These are phyloP conservation scores for Colletotrichum sp. DNA, from an alignment of 2,329 filamentous ascomycete species.

Conservation along the genomic window DNA sequence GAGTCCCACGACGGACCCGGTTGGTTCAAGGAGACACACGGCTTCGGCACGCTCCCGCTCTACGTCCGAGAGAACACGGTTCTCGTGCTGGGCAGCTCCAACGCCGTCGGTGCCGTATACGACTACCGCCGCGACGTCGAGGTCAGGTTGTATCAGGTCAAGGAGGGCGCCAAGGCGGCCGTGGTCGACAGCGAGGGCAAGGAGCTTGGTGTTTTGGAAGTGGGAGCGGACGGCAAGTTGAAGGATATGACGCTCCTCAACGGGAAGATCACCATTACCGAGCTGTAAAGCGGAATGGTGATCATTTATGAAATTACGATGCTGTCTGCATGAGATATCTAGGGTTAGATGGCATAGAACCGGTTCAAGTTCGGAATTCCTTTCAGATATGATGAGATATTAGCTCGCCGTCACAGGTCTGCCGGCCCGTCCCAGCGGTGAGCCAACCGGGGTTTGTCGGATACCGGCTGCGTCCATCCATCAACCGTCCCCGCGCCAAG, in stretches of 20 bases:
- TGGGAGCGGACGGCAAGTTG: conserved; percentile 43
- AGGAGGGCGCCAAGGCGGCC: conserved; percentile 42
- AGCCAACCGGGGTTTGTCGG: conserved; percentile 2
- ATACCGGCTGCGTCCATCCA: neutral
- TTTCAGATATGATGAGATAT: neutral
- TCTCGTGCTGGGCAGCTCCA: conserved; percentile 47
- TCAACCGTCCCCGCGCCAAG: neutral
- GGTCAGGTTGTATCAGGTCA: conserved; percentile 49
- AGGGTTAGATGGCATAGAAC: conserved; percentile 12
- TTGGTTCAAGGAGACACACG: conserved; percentile 66
- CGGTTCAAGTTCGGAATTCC: neutral
- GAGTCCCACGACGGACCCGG: conserved; percentile 53
- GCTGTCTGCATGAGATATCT: conserved; percentile 4
- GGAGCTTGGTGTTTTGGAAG: conserved; percentile 41
- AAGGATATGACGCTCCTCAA: conserved; percentile 42
- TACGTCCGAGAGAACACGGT: conserved; percentile 61
- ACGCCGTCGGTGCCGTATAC: conserved; percentile 47
- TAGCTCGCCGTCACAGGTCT: neutral
- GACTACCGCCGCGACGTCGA: conserved; percentile 53
- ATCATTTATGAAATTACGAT: neutral
- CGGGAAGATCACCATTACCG: conserved; percentile 30
- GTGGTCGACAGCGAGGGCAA: conserved; percentile 49
- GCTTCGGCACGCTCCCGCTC: conserved; percentile 62
- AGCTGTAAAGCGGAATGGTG: neutral
- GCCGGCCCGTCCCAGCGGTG: neutral